These are phyloP conservation scores for Pichia heedii DNA, from an alignment of 805 yeast genomes.

Conservation along the genomic window DNA sequence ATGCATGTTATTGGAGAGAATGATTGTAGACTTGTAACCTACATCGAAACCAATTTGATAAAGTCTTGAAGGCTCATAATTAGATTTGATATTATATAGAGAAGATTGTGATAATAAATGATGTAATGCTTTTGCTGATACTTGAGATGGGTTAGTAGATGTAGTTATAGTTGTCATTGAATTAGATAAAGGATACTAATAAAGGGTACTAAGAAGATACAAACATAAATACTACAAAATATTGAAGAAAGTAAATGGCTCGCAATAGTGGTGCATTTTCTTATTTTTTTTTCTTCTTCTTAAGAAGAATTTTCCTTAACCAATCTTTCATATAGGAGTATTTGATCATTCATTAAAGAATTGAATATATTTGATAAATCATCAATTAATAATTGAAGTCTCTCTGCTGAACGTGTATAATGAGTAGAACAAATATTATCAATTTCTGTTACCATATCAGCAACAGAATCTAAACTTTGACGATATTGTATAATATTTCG, in stretches of 20 bases:
- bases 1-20: slow-evolving; percentile 22
- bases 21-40: slow-evolving; percentile 13
- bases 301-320: too few species aligned
- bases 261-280: too few species aligned
- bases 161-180: too few species aligned
- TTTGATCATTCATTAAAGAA: background rate
- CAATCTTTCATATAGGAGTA: too few species aligned
- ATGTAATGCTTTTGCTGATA: background rate
- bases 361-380: background rate
- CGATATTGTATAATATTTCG: background rate
- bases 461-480: background rate
- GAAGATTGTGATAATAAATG: background rate
- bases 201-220: too few species aligned
- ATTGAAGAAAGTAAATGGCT: too few species aligned
- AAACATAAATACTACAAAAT: too few species aligned
- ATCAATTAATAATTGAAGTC: background rate
- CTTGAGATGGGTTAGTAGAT: background rate
- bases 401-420: background rate
- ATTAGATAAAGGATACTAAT: too few species aligned
- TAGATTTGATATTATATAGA: background rate
- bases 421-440: background rate
- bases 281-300: too few species aligned
- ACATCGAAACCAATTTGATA: slow-evolving; percentile 7
- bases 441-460: background rate
- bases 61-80: background rate